Conservation (phyloP, 1,284 basidiomycete genomes). For the Taiwanofungus camphoratus region DNA sequence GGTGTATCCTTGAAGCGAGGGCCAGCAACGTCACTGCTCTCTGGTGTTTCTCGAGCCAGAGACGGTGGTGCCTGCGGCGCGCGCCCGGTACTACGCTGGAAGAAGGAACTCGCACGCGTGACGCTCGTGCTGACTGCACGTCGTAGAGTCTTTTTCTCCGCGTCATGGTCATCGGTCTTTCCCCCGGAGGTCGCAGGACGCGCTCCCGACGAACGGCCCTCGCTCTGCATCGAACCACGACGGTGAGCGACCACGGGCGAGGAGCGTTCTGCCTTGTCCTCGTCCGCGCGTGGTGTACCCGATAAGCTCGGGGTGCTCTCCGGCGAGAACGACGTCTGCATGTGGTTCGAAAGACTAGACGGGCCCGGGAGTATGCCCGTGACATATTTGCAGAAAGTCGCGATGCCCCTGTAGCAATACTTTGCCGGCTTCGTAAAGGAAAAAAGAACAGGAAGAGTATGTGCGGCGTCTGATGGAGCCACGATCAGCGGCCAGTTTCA, state of each 20-base stretch:
- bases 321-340: neutral
- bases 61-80: neutral
- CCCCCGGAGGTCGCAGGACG: constrained; percentile 2
- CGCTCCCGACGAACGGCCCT: neutral
- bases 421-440: constrained; percentile 80
- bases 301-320: constrained; percentile 1
- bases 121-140: constrained; percentile 20
- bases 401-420: constrained; percentile 71
- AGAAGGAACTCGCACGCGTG: constrained; percentile 15
- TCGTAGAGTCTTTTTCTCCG: constrained; percentile 8
- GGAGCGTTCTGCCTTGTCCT: neutral
- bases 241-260: too few relatives aligned
- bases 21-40: constrained; percentile 41
- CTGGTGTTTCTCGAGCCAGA: constrained; percentile 3
- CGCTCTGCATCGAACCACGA: neutral
- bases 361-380: constrained; percentile 38
- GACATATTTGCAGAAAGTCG: constrained; percentile 58
- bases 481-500: neutral
- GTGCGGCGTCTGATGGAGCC: constrained; percentile 52
- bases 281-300: neutral
- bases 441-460: constrained; percentile 75
- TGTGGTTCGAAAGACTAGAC: too few relatives aligned
- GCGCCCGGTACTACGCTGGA: constrained; percentile 9
- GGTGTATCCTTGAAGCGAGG: constrained; percentile 36
- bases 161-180: neutral